A percentile compares a stretch with the other conserved stretches of the same genome.
phyloP scores from a whole-genome alignment of 1,139 yeast species.

The Pichia terricola region DNA sequence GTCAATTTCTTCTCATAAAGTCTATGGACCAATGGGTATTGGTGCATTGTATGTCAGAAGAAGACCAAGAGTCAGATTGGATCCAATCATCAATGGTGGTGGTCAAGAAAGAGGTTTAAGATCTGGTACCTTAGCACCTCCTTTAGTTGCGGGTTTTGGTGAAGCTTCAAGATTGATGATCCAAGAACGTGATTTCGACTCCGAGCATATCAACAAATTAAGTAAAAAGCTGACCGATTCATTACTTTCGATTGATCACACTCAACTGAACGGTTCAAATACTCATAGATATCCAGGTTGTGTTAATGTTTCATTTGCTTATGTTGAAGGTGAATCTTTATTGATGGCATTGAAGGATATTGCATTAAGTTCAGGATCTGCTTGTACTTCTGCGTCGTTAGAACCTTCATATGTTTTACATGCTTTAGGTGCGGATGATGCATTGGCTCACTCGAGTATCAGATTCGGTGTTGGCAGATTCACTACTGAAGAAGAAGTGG shows the following conservation, averaged over 20 bases:
- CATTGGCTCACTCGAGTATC: constrained; percentile 93
- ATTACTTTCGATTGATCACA: constrained; percentile 73
- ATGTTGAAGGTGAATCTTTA: constrained; percentile 94
- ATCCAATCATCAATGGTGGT: constrained; percentile 93
- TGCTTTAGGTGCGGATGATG: constrained; percentile 97
- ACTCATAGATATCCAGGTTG: constrained; percentile 79
- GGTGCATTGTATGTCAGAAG: constrained; percentile 95
- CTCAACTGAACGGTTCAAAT: constrained; percentile 80
- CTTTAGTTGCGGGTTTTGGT: constrained; percentile 91
- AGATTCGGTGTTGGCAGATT: constrained; percentile 96
- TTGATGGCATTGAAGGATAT: constrained; percentile 96
- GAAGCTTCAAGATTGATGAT: constrained; percentile 87
- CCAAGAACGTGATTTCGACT: constrained; percentile 68
- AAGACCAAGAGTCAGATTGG: constrained; percentile 96
- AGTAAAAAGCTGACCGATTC: constrained; percentile 68
- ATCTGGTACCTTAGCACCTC: constrained; percentile 95
- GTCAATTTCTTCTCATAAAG: constrained; percentile 92
- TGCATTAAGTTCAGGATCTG: constrained; percentile 95
- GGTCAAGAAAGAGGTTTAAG: constrained; percentile 98
- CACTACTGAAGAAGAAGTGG: constrained; percentile 93
- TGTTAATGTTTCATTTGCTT: constrained; percentile 92
- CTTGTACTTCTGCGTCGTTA: constrained; percentile 96
- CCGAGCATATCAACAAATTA: constrained; percentile 55
- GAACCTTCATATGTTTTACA: constrained; percentile 96
- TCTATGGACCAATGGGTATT: constrained; percentile 96